Evolutionary conservation across 805 yeast species (phyloP), one percentile per base, ranked within the genome.

Genomic region (Yarrowia keelungensis): DNA sequence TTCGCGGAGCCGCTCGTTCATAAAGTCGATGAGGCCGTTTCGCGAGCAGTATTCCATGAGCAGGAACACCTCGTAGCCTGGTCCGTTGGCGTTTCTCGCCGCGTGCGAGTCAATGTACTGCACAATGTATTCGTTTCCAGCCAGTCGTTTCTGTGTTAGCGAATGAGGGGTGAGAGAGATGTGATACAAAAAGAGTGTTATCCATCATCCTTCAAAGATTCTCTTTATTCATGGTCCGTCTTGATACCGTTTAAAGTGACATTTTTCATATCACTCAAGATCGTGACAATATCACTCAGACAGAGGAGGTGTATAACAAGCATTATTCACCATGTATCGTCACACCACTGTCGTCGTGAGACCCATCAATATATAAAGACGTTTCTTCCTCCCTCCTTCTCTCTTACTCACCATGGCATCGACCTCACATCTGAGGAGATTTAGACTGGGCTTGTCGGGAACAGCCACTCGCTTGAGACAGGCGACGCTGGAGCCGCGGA

Each of bases 91-190:
- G 78, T 89, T 80, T 73, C 96, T 83, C 12, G 96, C 87, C 8
- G 99, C 99, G 79, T 95, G 97, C 2, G 97, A 91, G 77, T 95
- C 99, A 66, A 92, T 90, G 77, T 95, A 95, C 2, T 91, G 87
- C 1, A 95, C 99, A 71, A 95, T 87, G 75, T 89, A 88, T 56
- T 85, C 84, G 72, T 90, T 85, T 9, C 97, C 97, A 71, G 88
- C 82, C 42, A 95, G 81, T 36, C 97, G 82, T 78, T 91, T 90
- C 62, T 56, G 62, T 1, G 62, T 56, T 56, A 56, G 62, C 26
- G 26, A 5, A 10, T 39, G 61, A 3, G 22, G 22, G 45, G 38
- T 26, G 53, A 4, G 8, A 8, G 4, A 16, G 35, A n/a, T 5
- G 2, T 26, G 32, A 5, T 0, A 26, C 0, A 0, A 26, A 26